Percentiles rank a stretch among this genome's conserved stretches.
These are phyloP conservation scores for Coemansia sp. DNA, from an alignment of 192 early-diverging fungal genomes.

Conservation along the genomic window DNA sequence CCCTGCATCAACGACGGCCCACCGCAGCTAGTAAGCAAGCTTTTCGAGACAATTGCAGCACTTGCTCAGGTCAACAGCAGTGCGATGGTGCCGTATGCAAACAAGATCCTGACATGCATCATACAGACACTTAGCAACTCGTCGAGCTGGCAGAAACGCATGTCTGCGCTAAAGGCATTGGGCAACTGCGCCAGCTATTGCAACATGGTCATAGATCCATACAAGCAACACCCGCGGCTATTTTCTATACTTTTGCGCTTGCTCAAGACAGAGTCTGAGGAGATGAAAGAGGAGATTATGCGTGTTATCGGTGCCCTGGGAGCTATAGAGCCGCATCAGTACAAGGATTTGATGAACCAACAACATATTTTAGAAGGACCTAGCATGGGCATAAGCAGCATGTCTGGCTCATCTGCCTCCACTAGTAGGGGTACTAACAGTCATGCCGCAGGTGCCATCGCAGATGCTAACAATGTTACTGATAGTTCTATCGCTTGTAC, in stretches of 20 bases:
- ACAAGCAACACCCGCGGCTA: constrained; percentile 81
- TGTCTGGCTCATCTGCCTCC: not conserved
- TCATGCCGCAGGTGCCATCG: not conserved
- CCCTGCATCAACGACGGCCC: constrained; percentile 76
- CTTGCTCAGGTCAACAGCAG: constrained; percentile 80
- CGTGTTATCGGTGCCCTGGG: constrained; percentile 92
- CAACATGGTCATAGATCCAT: constrained; percentile 86
- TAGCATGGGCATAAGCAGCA: not conserved
- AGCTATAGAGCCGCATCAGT: constrained; percentile 88
- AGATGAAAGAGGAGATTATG: constrained; percentile 78
- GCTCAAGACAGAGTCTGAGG: constrained; percentile 75
- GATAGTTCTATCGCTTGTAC: not conserved
- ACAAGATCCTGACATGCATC: constrained; percentile 77
- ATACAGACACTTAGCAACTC: constrained; percentile 88
- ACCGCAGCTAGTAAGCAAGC: constrained; percentile 59
- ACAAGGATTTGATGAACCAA: constrained; percentile 17
- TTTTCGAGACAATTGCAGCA: constrained; percentile 63
- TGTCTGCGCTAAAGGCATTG: constrained; percentile 83
- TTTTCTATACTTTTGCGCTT: constrained; percentile 74
- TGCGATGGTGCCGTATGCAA: constrained; percentile 75
- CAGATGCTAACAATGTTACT: not conserved
- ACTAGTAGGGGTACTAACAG: not conserved
- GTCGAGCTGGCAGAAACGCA: constrained; percentile 74
- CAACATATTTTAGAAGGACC: not conserved
- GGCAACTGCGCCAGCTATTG: constrained; percentile 83